Evolutionary conservation across 495 filamentous ascomycete genomes (phyloP), one percentile per base, ranked within the genome.

Genomic region (Xylaria acuta): DNA sequence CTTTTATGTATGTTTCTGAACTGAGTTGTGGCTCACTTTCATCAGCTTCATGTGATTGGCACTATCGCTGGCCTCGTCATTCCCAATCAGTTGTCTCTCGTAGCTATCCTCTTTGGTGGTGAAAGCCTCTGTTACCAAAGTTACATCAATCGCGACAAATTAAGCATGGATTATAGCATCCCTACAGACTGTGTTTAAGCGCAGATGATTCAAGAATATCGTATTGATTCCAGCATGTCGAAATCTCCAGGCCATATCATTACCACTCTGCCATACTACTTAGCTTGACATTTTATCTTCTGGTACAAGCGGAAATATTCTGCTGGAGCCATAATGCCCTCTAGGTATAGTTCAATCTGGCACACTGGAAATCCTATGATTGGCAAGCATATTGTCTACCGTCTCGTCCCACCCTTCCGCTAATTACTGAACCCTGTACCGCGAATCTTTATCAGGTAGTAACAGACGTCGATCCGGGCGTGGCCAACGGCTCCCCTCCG

Each of bases 1-100:
- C 69, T 78, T 75, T 63, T 74, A 70, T 71, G 36, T 73, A 70
- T 40, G 20, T 64, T 64, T 34, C 16, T 36, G 53, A 18, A 27
- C 12, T 41, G 5, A 51, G 51, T 25, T 62, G 0, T 8, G 43
- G 58, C n/a, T 38, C n/a, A 53, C 11, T 32, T 40, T 70, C 45
- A 1, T 32, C 27, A 25, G 0, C 20, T 40, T 64, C 43, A 27
- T 60, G 40, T 20, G 58, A 51, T 43, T 51, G 40, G 51, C 56
- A 34, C 45, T 70, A 41, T 43, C 27, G 41, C 67, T 27, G 38
- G 20, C n/a, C 11, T 71, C 25, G 71, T 53, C 18, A 36, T 59
- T 41, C 4, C 27, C 3, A 41, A 38, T 14, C 34, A 18, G 11
- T 27, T 6, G 3, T 16, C 38, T 60, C 56, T 36, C 20, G 6